These are phyloP conservation scores for Vachellia collinsii DNA, from an alignment of 306 rosid species.

Conservation along the genomic window DNA sequence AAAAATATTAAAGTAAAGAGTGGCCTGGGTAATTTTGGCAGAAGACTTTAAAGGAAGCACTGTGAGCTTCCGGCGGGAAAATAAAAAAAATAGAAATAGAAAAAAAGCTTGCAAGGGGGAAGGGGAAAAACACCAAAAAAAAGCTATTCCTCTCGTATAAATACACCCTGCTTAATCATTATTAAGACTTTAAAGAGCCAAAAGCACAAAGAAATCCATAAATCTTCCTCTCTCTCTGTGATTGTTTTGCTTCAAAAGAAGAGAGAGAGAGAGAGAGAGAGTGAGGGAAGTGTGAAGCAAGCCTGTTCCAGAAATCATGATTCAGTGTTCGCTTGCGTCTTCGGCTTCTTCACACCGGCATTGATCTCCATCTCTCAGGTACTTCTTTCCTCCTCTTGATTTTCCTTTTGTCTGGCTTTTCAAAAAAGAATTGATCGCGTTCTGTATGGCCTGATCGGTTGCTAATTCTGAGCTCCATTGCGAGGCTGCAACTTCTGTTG, in stretches of 20 bases:
- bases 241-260: conserved; percentile 7
- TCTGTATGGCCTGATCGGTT: conserved; percentile 32
- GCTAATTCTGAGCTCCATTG: conserved; percentile 19
- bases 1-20: not conserved
- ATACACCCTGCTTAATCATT: conserved; percentile 10
- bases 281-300: conserved; percentile 19
- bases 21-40: not conserved
- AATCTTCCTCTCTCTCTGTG: conserved; percentile 26
- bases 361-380: conserved; percentile 38
- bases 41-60: conserved; percentile 1
- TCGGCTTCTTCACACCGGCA: conserved; percentile 34
- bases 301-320: conserved; percentile 36
- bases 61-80: conserved; percentile 52
- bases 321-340: conserved; percentile 43
- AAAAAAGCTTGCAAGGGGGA: conserved; percentile 23
- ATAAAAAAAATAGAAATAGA: not conserved
- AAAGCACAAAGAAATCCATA: conserved; percentile 12
- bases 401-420: not conserved
- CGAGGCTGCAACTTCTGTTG: conserved; percentile 22
- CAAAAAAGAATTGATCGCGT: conserved; percentile 13
- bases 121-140: conserved; percentile 28
- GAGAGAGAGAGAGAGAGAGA: not conserved
- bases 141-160: conserved; percentile 32
- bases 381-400: conserved; percentile 12
- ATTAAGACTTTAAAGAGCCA: conserved; percentile 20